These are phyloP conservation scores for Aureobasidium sp. DNA, from an alignment of 2,329 filamentous ascomycete species.

Conservation along the genomic window DNA sequence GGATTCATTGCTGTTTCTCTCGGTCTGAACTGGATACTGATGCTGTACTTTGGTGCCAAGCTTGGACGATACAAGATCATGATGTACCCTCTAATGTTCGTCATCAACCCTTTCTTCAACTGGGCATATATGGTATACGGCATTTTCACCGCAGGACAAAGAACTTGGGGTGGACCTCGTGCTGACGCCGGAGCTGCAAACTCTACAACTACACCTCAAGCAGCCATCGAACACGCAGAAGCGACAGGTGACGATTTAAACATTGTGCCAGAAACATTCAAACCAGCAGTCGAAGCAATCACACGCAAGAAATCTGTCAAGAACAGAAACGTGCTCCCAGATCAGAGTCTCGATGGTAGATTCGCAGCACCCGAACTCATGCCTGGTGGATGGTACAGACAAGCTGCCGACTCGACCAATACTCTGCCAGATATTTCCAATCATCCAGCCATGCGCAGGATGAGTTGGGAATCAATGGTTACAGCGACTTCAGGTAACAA, in stretches of 20 bases:
- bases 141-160: slow-evolving; percentile 92
- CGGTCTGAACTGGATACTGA: slow-evolving; percentile 93
- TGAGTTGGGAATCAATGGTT: slow-evolving; percentile 58
- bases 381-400: slow-evolving; percentile 73
- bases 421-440: slow-evolving; percentile 14
- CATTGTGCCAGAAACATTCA: slow-evolving; percentile 88
- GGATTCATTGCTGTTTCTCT: slow-evolving; percentile 95
- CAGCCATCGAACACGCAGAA: slow-evolving; percentile 86
- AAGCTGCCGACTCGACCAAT: slow-evolving; percentile 61
- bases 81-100: slow-evolving; percentile 96
- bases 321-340: slow-evolving; percentile 74
- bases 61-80: slow-evolving; percentile 92
- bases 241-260: slow-evolving; percentile 89
- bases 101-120: slow-evolving; percentile 97
- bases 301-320: slow-evolving; percentile 45
- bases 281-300: slow-evolving; percentile 58
- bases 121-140: slow-evolving; percentile 99
- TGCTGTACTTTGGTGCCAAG: slow-evolving; percentile 95
- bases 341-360: slow-evolving; percentile 78
- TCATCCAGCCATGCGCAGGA: slow-evolving; percentile 25
- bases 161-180: slow-evolving; percentile 95
- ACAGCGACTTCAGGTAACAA: slow-evolving; percentile 64
- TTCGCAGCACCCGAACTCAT: slow-evolving; percentile 78
- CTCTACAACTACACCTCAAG: slow-evolving; percentile 75
- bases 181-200: slow-evolving; percentile 89